Evolutionary conservation across 805 yeast genomes (phyloP), one percentile per base, ranked within the genome.

Genomic region (Sporopachydermia quercuum): DNA sequence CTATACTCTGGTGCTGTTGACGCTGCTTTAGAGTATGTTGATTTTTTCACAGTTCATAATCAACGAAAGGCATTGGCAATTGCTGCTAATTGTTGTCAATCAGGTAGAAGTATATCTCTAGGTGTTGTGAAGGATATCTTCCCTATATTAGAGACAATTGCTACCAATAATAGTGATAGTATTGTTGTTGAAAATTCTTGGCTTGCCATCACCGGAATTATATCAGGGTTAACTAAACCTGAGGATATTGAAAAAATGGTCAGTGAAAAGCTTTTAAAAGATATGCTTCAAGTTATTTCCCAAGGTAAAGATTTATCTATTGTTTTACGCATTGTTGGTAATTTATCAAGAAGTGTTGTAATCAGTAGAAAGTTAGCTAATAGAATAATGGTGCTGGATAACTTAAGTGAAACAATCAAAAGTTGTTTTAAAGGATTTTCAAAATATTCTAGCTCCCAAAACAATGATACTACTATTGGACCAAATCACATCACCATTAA

Each of bases 11-110:
- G 79, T 33, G 78, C 86, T 5, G 55, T 87, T 5, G 58, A 65
- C 4, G 72, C 82, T 0, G 77, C 83, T 45, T 56, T 91, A 36
- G 73, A 71, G 49, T 83, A 75, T 50, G 63, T 87, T 44, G 97
- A 91, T 54, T 89, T 89, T 52, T 80, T 89, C 55, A 82, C 96
- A 1, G 68, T 76, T 15, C 94, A 84, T 58, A 82, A 94, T 1
- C 97, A 89, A 56, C 63, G 93, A 40, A 80, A 85, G 46, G 84
- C 93, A 13, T 59, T 86, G 27, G 60, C 66, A 1, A 79, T 82
- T 30, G 79, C 80, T 14, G 78, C 91, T 3, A 78, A 79, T 49
- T 65, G 87, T 3, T 74, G 84, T 46, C 61, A 67, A 5, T 60
- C 61, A 34, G 62, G 79, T 2, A 61, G 64, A 5, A 42, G 46